Evolutionary conservation across 139 green algal genomes (phyloP), one percentile per base, ranked within the genome.

Genomic region (Micractinium sp.): DNA sequence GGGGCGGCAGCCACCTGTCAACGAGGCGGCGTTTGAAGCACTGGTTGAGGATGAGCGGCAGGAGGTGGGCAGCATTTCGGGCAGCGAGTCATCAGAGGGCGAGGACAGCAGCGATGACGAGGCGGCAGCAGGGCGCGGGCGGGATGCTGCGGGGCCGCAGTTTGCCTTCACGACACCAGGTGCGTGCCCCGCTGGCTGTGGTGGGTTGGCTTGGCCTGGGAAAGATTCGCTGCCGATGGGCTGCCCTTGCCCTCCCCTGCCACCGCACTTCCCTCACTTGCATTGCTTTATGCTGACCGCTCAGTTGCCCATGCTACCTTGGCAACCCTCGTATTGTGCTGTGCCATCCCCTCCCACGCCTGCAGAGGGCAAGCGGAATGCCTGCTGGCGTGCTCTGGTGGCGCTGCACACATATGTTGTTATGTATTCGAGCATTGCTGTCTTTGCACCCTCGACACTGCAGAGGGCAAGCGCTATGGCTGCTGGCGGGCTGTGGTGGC

Each of bases 401-500:
- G 47, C 7, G 7, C 47, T 56, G 47, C n/a, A 56, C 47, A 56
- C 47, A 9, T 56, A 56, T 9, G 5, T 9, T 16, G 9, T 16
- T 9, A 56, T 9, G 7, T 9, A 56, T 5, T 16, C 47, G 47
- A 56, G 9, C 47, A 56, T 56, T 56, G 47, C 47, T 56, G 5
- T 56, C 47, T 9, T 56, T 56, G 47, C n/a, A 56, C 47, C 9
- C 7, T 9, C 5, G 9, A 16, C 47, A 56, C 47, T 56, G 47
- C 47, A 56, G 93, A 93, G 77, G 94, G 92, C n/a, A 79, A 66
- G 33, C 87, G 47, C 0, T 94, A 95, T 66, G 92, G 91, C 7
- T 93, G 96, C 67, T 97, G 95, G 95, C 92, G 94, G 1, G 92
- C 91, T n/a, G 78, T 97, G 81, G 85, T 97, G 56, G 78, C 88